phyloP scores from a whole-genome alignment of 345 rosid genomes.

The Bretschneidera sinensis region DNA sequence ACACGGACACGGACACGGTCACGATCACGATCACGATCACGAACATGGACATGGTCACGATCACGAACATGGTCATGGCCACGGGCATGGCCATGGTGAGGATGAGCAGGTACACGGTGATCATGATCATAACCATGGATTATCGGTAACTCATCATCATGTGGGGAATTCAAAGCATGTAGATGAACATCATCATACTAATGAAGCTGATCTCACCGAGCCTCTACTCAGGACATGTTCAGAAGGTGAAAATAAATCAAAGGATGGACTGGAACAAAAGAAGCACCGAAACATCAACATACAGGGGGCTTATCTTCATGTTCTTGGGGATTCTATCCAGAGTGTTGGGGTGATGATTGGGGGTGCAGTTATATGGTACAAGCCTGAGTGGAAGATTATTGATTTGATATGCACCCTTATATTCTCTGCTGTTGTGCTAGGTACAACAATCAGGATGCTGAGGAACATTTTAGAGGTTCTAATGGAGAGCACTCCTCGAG shows the following conservation, averaged over 20 bases:
- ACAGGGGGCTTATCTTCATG: constrained; percentile 72
- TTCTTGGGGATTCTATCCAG: constrained; percentile 70
- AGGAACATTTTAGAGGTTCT: constrained; percentile 62
- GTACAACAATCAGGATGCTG: constrained; percentile 56
- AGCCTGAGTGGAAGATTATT: constrained; percentile 63
- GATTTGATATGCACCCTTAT: constrained; percentile 67
- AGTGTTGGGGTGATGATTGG: constrained; percentile 75
- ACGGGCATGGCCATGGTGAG: constrained; percentile 16
- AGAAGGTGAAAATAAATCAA: constrained; percentile 14
- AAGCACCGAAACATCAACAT: constrained; percentile 50
- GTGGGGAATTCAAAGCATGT: constrained; percentile 1
- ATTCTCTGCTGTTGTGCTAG: constrained; percentile 49
- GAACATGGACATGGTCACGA: constrained; percentile 17
- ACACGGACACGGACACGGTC: constrained; percentile 20
- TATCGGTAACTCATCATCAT: constrained; percentile 15
- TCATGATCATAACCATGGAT: constrained; percentile 13
- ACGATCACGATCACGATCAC: constrained; percentile 14
- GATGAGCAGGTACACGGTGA: constrained; percentile 3
- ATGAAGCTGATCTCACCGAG: constrained; percentile 21
- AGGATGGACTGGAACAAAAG: constrained; percentile 22
- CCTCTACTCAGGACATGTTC: constrained; percentile 30
- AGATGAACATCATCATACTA: constrained; percentile 27
- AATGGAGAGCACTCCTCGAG: constrained; percentile 76
- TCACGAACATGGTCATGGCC: constrained; percentile 6
- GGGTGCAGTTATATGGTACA: constrained; percentile 65